Evolutionary conservation across 2,329 filamentous ascomycete genomes (phyloP).

Genomic region (Hypoxylon sp.): DNA sequence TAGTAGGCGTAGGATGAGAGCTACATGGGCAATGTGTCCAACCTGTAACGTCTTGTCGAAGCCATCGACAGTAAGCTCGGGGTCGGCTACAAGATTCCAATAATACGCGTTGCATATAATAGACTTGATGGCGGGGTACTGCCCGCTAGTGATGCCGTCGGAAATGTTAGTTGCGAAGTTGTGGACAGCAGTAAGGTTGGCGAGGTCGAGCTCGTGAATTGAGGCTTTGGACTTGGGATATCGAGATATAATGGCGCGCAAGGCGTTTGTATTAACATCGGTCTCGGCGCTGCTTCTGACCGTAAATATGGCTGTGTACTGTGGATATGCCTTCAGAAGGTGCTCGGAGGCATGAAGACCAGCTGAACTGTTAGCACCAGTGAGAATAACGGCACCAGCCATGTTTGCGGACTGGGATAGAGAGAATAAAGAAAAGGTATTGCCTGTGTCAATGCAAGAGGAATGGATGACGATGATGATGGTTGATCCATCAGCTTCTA

Average conservation of each 20-base stretch:
- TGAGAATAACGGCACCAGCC: conserved; percentile 38
- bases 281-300: conserved; percentile 26
- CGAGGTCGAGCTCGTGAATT: conserved; percentile 52
- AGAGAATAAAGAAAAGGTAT: neutral
- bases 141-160: conserved; percentile 45
- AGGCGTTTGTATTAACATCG: conserved; percentile 35
- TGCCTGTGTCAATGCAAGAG: too few species aligned
- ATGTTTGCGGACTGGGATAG: neutral
- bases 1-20: conserved; percentile 55
- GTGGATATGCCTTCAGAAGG: conserved; percentile 33
- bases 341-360: conserved; percentile 33
- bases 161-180: conserved; percentile 53
- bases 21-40: conserved; percentile 56
- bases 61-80: conserved; percentile 54
- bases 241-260: conserved; percentile 27
- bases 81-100: conserved; percentile 54
- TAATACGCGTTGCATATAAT: conserved; percentile 59
- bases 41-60: conserved; percentile 58
- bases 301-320: conserved; percentile 31
- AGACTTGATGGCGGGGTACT: conserved; percentile 52
- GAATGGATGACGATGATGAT: neutral
- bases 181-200: conserved; percentile 52
- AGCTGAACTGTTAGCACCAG: conserved; percentile 43
- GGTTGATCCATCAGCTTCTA: too few species aligned
- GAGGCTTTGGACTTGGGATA: conserved; percentile 57